Conservation (phyloP, 345 rosid genomes). For the Citrus cavaleriei region DNA sequence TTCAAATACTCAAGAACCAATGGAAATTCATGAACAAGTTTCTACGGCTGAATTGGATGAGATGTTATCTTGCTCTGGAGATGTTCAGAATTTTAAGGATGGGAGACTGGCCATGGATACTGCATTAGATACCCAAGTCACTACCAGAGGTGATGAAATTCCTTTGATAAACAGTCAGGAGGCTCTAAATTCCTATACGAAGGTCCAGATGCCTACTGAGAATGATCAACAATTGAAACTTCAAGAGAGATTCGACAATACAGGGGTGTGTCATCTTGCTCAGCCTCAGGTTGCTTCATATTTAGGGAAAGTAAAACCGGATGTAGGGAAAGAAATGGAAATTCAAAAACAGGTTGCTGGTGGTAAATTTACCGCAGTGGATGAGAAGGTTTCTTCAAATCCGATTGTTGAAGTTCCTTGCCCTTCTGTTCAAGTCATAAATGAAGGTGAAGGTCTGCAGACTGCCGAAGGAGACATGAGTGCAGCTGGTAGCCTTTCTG, state of each 20-base stretch:
- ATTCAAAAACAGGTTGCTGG: slow-evolving; percentile 13
- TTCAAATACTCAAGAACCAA: slow-evolving; percentile 17
- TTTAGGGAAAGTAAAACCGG: slow-evolving; percentile 3
- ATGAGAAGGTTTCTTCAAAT: not conserved
- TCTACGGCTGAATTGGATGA: slow-evolving; percentile 26
- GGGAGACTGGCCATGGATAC: slow-evolving; percentile 14
- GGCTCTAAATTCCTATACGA: slow-evolving; percentile 3
- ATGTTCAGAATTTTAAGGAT: slow-evolving; percentile 26
- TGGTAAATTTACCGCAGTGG: slow-evolving; percentile 11
- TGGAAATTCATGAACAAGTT: slow-evolving; percentile 33
- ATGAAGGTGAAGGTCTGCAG: slow-evolving; percentile 1
- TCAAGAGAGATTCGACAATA: slow-evolving; percentile 7
- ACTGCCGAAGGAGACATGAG: slow-evolving; percentile 6
- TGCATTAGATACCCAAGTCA: slow-evolving; percentile 20
- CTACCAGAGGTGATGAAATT: slow-evolving; percentile 20
- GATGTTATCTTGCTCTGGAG: slow-evolving; percentile 35
- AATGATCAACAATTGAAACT: not conserved
- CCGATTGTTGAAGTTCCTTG: not conserved
- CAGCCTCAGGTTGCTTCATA: slow-evolving; percentile 7
- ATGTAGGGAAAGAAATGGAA: slow-evolving; percentile 10
- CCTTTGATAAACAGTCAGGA: slow-evolving; percentile 15
- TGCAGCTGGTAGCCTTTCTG: not conserved
- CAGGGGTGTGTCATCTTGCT: not conserved
- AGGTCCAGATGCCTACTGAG: slow-evolving; percentile 4
- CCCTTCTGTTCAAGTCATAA: not conserved